Percentiles rank a stretch among this genome's conserved stretches.
phyloP scores from a whole-genome alignment of 208 protist species.

The Trypanosomatidae sp. region DNA sequence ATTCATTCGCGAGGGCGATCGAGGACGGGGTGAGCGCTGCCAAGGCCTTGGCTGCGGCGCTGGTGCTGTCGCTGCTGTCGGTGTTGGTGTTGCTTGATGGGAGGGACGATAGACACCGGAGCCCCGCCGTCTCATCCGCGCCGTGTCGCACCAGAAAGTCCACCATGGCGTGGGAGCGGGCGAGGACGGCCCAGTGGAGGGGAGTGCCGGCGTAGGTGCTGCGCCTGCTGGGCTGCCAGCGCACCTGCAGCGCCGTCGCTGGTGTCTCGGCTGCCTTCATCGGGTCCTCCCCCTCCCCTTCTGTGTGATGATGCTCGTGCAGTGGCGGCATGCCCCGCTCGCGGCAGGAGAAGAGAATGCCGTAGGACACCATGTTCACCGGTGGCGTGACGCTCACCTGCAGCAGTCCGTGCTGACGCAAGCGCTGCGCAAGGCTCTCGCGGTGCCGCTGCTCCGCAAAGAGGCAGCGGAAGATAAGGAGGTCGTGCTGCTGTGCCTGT shows the following conservation, averaged over 20 bases:
- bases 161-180: conserved; percentile 51
- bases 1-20: conserved; percentile 55
- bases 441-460: conserved; percentile 33
- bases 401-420: conserved; percentile 37
- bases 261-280: no score
- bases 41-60: conserved; percentile 5
- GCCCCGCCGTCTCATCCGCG: conserved; percentile 30
- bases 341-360: conserved; percentile 35
- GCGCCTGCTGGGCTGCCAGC: conserved; percentile 61
- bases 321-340: no score
- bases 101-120: no score
- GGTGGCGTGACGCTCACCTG: conserved; percentile 32
- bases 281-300: no score
- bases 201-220: conserved; percentile 53
- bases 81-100: neutral
- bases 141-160: conserved; percentile 59
- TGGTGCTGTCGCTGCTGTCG: neutral
- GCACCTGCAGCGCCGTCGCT: conserved; percentile 18
- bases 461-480: conserved; percentile 27
- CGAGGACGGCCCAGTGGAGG: conserved; percentile 82
- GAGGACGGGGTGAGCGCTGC: conserved; percentile 26
- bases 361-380: conserved; percentile 33
- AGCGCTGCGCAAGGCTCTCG: conserved; percentile 18
- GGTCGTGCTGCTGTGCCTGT: conserved; percentile 33
- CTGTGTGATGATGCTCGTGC: no score